A percentile compares a stretch with the other conserved stretches of the same genome.
Conservation (phyloP, 768 basidiomycete species). For the Astraeus odoratus region DNA sequence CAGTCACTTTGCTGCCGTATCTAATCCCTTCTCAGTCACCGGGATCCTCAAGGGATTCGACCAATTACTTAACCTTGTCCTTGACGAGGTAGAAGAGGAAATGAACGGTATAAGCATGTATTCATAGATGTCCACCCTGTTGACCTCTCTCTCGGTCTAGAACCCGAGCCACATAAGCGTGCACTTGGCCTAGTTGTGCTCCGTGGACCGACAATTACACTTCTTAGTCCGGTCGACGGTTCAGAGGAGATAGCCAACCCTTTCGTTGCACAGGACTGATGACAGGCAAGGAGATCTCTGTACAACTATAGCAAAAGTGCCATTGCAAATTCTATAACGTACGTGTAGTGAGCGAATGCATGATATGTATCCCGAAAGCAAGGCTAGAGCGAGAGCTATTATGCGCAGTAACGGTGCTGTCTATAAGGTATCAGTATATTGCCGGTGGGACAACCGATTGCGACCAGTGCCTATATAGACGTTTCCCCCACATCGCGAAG, state of each 20-base stretch:
- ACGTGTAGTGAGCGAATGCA: conserved; percentile 14
- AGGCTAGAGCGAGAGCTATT: conserved; percentile 6
- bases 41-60: conserved; percentile 95
- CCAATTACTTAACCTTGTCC: conserved; percentile 91
- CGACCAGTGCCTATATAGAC: too few relatives aligned
- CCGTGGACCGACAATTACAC: conserved; percentile 88
- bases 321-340: conserved; percentile 8
- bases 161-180: conserved; percentile 58
- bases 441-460: neutral
- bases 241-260: conserved; percentile 93
- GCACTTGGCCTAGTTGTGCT: conserved; percentile 82
- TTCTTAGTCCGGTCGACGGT: conserved; percentile 92
- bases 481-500: too few relatives aligned
- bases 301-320: conserved; percentile 1
- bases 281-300: neutral
- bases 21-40: conserved; percentile 48
- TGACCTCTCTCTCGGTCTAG: conserved; percentile 29
- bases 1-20: neutral
- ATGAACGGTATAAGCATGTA: conserved; percentile 45
- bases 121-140: conserved; percentile 7
- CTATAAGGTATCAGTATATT: conserved; percentile 1
- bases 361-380: conserved; percentile 12
- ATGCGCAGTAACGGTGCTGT: conserved; percentile 6
- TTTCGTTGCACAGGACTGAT: conserved; percentile 64
- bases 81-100: conserved; percentile 91